Evolutionary conservation across 345 rosid species (phyloP).

Genomic region (Gossypium arboreum): DNA sequence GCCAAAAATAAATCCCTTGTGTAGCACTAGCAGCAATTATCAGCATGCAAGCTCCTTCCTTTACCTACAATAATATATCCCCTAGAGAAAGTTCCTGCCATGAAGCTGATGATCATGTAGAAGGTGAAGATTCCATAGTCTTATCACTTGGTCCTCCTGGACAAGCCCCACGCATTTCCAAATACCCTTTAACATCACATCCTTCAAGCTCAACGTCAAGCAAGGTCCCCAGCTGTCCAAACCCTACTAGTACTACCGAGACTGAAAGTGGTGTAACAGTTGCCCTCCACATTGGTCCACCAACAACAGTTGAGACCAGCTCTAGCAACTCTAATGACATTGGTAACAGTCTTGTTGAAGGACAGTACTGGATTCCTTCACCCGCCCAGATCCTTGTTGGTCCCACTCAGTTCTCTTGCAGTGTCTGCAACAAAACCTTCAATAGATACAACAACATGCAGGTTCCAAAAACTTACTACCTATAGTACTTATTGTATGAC

Average conservation of each 20-base stretch:
- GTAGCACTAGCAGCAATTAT: background rate
- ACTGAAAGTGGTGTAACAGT: slow-evolving; percentile 47
- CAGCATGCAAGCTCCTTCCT: slow-evolving; percentile 46
- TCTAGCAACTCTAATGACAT: slow-evolving; percentile 27
- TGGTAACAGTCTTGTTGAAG: slow-evolving; percentile 30
- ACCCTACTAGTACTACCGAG: slow-evolving; percentile 10
- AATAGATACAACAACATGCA: slow-evolving; percentile 94
- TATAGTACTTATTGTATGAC: background rate
- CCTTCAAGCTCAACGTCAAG: slow-evolving; percentile 14
- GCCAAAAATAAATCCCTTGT: slow-evolving; percentile 16
- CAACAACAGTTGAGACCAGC: slow-evolving; percentile 27
- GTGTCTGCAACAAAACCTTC: slow-evolving; percentile 83
- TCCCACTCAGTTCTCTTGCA: slow-evolving; percentile 90
- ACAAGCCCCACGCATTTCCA: slow-evolving; percentile 29
- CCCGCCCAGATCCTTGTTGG: slow-evolving; percentile 86
- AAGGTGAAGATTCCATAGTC: slow-evolving; percentile 59
- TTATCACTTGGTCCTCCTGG: slow-evolving; percentile 87
- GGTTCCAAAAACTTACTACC: slow-evolving; percentile 33
- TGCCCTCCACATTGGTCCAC: slow-evolving; percentile 68
- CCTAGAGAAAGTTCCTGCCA: slow-evolving; percentile 35
- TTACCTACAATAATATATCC: slow-evolving; percentile 32
- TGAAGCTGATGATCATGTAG: slow-evolving; percentile 32
- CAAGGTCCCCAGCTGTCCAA: slow-evolving; percentile 14
- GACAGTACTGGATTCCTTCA: slow-evolving; percentile 85
- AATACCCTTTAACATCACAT: slow-evolving; percentile 15